These are phyloP conservation scores for Flueggea neowawraea DNA, from an alignment of 441 rosid species.

Conservation along the genomic window DNA sequence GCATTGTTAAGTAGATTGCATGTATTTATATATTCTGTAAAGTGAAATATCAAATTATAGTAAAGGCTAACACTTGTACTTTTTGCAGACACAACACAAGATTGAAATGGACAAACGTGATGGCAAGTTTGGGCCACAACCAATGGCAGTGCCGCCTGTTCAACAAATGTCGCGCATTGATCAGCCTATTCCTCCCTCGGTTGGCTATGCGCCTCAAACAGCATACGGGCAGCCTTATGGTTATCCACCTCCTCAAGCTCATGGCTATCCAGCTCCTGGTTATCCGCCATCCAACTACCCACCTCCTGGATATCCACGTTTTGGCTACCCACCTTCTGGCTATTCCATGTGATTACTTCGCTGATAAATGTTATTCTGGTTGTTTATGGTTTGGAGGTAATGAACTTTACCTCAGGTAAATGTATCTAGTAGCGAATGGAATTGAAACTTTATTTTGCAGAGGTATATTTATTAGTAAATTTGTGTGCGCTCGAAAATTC, in stretches of 20 bases:
- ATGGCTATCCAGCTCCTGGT: conserved; percentile 52
- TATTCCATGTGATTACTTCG: conserved; percentile 20
- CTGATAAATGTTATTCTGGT: conserved; percentile 4
- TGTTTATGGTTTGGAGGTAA: conserved; percentile 10
- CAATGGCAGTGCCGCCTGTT: conserved; percentile 77
- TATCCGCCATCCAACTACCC: conserved; percentile 49
- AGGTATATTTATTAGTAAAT: not conserved
- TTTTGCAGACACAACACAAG: conserved; percentile 87
- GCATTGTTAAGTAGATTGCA: too few relatives aligned
- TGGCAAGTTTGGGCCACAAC: conserved; percentile 71
- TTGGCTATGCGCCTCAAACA: conserved; percentile 62
- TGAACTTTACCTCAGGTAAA: not conserved
- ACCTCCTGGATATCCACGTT: conserved; percentile 49
- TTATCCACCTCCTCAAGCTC: conserved; percentile 60
- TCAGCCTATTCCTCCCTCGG: conserved; percentile 75
- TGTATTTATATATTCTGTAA: not conserved
- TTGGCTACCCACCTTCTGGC: conserved; percentile 8
- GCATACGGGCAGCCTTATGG: conserved; percentile 56
- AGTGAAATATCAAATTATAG: not conserved
- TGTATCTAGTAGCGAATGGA: not conserved
- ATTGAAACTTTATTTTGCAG: not conserved
- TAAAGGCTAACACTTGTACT: not conserved
- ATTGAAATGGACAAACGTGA: conserved; percentile 97
- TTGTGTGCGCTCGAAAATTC: conserved; percentile 8
- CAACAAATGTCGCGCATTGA: conserved; percentile 97